These are phyloP conservation scores for Acacia crassicarpa DNA, from an alignment of 306 rosid genomes.

Conservation along the genomic window DNA sequence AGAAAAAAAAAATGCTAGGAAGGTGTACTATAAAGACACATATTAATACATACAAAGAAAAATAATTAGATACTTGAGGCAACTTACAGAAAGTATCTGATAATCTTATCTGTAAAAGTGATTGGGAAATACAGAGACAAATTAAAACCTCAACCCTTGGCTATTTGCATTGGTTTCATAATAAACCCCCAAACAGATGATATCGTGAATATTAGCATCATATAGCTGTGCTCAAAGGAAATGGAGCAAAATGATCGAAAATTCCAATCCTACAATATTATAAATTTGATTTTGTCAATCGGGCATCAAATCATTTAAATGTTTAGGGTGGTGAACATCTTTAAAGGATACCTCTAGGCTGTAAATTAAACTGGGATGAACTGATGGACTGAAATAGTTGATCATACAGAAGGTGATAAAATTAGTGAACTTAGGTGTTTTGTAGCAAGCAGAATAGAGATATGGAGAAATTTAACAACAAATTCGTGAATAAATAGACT, in stretches of 20 bases:
- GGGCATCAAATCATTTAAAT: neutral
- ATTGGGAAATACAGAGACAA: neutral
- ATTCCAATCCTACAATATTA: neutral
- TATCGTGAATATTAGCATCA: neutral
- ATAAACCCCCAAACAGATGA: neutral
- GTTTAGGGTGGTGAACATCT: neutral
- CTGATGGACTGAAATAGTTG: neutral
- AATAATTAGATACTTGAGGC: neutral
- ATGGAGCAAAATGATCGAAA: neutral
- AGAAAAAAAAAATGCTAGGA: neutral
- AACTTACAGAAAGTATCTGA: neutral
- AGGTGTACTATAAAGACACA: neutral
- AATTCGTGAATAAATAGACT: neutral
- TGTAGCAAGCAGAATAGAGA: neutral
- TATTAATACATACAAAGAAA: neutral
- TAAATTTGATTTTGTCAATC: neutral
- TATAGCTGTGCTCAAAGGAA: neutral
- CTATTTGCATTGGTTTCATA: neutral
- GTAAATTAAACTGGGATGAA: neutral
- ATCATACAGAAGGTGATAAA: neutral
- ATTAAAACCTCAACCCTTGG: neutral
- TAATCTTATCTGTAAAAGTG: neutral
- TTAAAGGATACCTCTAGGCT: neutral
- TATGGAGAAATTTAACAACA: neutral
- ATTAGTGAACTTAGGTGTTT: neutral